Evolutionary conservation across 1,284 basidiomycete genomes (phyloP).

Genomic region (Cystobasidiaceae sp.): DNA sequence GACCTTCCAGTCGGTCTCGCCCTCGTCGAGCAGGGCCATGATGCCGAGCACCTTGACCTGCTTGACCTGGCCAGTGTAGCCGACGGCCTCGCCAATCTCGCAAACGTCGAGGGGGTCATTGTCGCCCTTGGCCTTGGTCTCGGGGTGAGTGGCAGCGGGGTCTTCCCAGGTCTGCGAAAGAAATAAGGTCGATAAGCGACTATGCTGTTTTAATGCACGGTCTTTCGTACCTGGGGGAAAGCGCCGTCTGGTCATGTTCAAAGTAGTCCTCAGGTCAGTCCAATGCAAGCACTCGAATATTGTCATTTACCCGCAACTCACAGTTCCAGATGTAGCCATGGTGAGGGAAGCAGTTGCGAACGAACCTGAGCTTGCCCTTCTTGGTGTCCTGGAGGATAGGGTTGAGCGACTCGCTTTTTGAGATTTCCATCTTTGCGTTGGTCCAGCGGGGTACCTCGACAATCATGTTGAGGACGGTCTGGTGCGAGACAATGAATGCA

Average conservation of each 20-base stretch:
- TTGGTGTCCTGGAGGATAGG: constrained; percentile 99
- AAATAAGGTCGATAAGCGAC: not conserved
- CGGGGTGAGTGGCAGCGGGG: constrained; percentile 76
- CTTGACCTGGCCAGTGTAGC: constrained; percentile 96
- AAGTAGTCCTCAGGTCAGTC: not conserved
- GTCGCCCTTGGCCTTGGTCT: constrained; percentile 99
- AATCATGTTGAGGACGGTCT: constrained; percentile 92
- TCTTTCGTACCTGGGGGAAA: constrained; percentile 70
- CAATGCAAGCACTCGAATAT: not conserved
- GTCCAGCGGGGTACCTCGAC: constrained; percentile 99
- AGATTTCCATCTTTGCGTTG: constrained; percentile 55
- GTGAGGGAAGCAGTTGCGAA: constrained; percentile 99
- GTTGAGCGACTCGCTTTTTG: constrained; percentile 77
- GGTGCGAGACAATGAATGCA: not conserved
- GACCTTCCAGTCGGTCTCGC: constrained; percentile 99
- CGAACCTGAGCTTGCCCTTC: constrained; percentile 91
- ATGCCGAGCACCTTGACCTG: constrained; percentile 99
- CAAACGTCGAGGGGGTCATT: constrained; percentile 99
- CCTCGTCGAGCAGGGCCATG: constrained; percentile 97
- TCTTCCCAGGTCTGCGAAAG: constrained; percentile 90
- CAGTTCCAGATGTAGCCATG: constrained; percentile 98
- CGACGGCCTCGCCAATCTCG: constrained; percentile 98
- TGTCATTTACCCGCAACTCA: constrained; percentile 14
- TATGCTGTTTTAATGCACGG: not conserved
- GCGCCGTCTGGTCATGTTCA: constrained; percentile 50